Evolutionary conservation across 2,329 filamentous ascomycete species (phyloP).

Genomic region (Cladosporium austrohemisphaericum): DNA sequence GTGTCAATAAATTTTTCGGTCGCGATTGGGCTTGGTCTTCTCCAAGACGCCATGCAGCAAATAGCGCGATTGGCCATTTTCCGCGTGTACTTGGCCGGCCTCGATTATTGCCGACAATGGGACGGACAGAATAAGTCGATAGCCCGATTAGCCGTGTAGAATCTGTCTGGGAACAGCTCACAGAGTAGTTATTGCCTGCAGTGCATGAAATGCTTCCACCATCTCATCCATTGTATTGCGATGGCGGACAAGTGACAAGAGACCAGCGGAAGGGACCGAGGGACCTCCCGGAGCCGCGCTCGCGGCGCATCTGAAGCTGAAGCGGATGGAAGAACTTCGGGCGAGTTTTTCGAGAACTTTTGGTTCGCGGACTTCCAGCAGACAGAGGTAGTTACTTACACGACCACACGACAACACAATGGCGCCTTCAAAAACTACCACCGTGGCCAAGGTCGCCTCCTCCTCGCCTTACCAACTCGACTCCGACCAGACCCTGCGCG

Average conservation of each 20-base stretch:
- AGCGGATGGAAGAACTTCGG: not conserved
- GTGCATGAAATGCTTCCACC: too few species aligned
- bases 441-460: constrained; percentile 34
- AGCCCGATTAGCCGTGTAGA: too few species aligned
- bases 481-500: constrained; percentile 52
- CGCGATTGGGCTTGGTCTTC: not conserved
- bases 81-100: not conserved
- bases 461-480: constrained; percentile 41
- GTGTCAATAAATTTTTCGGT: not conserved
- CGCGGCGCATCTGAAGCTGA: not conserved
- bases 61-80: not conserved
- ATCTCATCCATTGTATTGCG: too few species aligned
- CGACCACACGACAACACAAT: constrained; percentile 24
- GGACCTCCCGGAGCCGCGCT: too few species aligned
- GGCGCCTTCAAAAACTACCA: constrained; percentile 27
- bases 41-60: constrained; percentile 4
- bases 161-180: too few species aligned
- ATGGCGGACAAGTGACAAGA: too few species aligned
- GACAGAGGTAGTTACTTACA: too few species aligned
- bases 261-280: too few species aligned
- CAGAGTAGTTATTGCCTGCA: too few species aligned
- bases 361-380: not conserved
- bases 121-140: too few species aligned
- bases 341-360: not conserved
- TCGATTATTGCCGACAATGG: not conserved